Evolutionary conservation across 2,329 filamentous ascomycete species (phyloP).

Genomic region (Zymoseptoria crescenta): DNA sequence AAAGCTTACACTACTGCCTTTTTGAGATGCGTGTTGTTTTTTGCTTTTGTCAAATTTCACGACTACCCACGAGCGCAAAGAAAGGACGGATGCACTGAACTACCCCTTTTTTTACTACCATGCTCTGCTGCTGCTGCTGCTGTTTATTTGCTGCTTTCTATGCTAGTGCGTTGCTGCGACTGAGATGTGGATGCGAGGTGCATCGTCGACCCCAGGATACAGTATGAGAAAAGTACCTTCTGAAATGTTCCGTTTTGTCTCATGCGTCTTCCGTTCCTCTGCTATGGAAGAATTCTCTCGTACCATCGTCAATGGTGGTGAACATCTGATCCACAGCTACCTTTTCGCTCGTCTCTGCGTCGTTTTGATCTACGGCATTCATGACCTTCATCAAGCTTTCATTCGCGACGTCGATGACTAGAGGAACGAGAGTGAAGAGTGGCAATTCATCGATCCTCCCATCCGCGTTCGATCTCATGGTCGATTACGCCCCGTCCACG

Average conservation of each 20-base stretch:
- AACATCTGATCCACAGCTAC: too few species aligned
- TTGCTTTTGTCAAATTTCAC: slow-evolving; percentile 6
- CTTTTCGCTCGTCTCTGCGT: too few species aligned
- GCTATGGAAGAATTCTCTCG: background rate
- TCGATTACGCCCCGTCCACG: too few species aligned
- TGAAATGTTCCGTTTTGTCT: background rate
- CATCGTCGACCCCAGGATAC: background rate
- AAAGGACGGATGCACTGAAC: background rate
- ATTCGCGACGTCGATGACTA: too few species aligned
- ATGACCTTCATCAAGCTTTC: too few species aligned
- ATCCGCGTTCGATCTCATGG: too few species aligned
- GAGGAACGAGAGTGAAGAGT: too few species aligned
- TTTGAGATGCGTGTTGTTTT: slow-evolving; percentile 22
- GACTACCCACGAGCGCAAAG: slow-evolving; percentile 16
- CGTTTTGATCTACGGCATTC: too few species aligned
- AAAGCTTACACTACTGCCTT: slow-evolving; percentile 21
- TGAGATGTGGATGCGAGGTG: too few species aligned
- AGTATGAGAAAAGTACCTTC: background rate
- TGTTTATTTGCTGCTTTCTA: background rate
- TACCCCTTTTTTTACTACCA: background rate
- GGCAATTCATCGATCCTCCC: too few species aligned
- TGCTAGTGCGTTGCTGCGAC: background rate
- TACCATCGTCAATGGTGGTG: too few species aligned
- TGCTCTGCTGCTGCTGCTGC: background rate
- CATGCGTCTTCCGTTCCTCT: background rate